A percentile compares a stretch with the other conserved stretches of the same genome.
Evolutionary conservation across 345 rosid genomes (phyloP).

Genomic region (Lenwebbia sp.): DNA sequence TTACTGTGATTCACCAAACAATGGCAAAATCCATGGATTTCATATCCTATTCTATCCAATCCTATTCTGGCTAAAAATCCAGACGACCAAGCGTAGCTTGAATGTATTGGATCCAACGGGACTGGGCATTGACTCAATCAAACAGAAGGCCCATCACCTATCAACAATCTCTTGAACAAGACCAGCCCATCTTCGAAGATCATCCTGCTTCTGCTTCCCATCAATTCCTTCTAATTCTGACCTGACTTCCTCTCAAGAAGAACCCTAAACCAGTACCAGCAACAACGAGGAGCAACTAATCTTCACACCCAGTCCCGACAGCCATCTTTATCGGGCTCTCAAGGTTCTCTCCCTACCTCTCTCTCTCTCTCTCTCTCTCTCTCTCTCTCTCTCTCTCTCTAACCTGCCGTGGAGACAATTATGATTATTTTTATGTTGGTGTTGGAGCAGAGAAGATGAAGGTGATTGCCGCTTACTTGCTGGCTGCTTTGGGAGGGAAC

Average conservation of each 20-base stretch:
- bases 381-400: not conserved
- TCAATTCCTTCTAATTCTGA: not conserved
- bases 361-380: not conserved
- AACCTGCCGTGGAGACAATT: not conserved
- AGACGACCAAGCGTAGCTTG: too few species aligned
- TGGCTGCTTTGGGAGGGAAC: constrained; percentile 54
- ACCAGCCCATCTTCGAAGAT: not conserved
- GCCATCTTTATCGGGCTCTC: not conserved
- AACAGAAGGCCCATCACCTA: not conserved
- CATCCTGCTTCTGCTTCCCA: not conserved
- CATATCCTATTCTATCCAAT: too few species aligned
- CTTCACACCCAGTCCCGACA: not conserved
- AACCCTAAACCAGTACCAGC: not conserved
- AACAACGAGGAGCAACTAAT: not conserved
- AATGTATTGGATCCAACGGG: not conserved
- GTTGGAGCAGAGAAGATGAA: constrained; percentile 21
- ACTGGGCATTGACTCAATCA: not conserved
- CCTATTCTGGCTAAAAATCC: too few species aligned
- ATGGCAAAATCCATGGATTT: too few species aligned
- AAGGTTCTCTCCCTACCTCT: not conserved
- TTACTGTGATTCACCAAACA: too few species aligned
- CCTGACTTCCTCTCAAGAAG: not conserved
- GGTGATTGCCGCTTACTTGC: constrained; percentile 47
- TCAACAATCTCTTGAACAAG: not conserved
- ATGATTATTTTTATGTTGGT: not conserved